Conservation (phyloP, 2,329 filamentous ascomycete genomes). For the Biscogniauxia marginata region DNA sequence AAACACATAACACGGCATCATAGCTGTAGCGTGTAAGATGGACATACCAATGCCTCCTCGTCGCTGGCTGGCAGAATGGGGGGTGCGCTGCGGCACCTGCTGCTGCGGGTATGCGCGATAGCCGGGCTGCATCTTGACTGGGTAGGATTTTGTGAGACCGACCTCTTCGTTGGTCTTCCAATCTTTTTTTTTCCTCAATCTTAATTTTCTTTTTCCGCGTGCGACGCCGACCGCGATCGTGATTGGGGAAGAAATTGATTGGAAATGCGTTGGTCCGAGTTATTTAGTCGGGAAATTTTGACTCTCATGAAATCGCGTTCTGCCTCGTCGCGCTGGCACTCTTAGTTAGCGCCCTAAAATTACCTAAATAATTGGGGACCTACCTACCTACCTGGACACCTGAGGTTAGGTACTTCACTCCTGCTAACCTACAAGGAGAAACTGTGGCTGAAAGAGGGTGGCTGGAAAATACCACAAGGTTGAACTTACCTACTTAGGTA, state of each 20-base stretch:
- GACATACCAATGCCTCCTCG: slow-evolving; percentile 53
- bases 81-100: slow-evolving; percentile 48
- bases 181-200: too few species aligned
- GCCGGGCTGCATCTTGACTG: slow-evolving; percentile 50
- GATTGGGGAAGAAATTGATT: slow-evolving; percentile 10
- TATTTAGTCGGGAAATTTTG: slow-evolving; percentile 16
- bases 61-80: slow-evolving; percentile 48
- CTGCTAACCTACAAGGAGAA: too few species aligned
- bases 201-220: slow-evolving; percentile 6
- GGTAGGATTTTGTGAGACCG: slow-evolving; percentile 16
- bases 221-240: slow-evolving; percentile 20
- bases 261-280: slow-evolving; percentile 9
- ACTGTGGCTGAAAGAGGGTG: too few species aligned
- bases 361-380: too few species aligned
- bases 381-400: too few species aligned
- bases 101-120: slow-evolving; percentile 51
- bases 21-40: slow-evolving; percentile 3
- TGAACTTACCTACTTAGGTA: too few species aligned
- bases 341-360: too few species aligned
- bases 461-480: too few species aligned
- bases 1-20: slow-evolving; percentile 4
- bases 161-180: neutral
- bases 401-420: too few species aligned
- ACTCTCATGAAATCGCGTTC: slow-evolving; percentile 7
- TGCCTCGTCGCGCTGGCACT: slow-evolving; percentile 18